Conservation (phyloP, 805 yeast genomes). For the Monosporozyma aquatica region DNA sequence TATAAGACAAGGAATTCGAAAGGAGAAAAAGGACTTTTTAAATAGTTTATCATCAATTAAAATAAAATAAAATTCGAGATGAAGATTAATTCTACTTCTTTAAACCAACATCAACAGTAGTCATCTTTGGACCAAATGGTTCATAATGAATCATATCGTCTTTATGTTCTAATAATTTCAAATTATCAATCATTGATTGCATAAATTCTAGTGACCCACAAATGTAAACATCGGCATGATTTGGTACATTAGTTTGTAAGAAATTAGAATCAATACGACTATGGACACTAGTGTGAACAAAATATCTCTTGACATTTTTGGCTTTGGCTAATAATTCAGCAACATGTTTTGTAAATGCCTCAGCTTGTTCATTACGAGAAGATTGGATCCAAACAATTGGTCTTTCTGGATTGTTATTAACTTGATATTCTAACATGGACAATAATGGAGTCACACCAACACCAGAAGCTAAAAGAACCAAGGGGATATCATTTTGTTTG, state of each 20-base stretch:
- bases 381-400: slow-evolving; percentile 29
- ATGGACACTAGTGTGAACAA: slow-evolving; percentile 18
- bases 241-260: slow-evolving; percentile 19
- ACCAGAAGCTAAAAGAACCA: slow-evolving; percentile 48
- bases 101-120: slow-evolving; percentile 17
- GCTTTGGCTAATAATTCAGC: slow-evolving; percentile 15
- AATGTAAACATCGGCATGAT: slow-evolving; percentile 26
- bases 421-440: slow-evolving; percentile 38
- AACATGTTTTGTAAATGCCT: slow-evolving; percentile 22
- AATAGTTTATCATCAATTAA: background rate
- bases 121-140: slow-evolving; percentile 31
- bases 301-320: slow-evolving; percentile 10
- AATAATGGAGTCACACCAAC: slow-evolving; percentile 61
- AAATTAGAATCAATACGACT: slow-evolving; percentile 21
- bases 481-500: slow-evolving; percentile 28
- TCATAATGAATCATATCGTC: slow-evolving; percentile 26
- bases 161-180: slow-evolving; percentile 16
- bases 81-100: slow-evolving; percentile 1
- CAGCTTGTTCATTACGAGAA: slow-evolving; percentile 15
- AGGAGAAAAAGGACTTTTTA: background rate
- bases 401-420: slow-evolving; percentile 20
- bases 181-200: slow-evolving; percentile 19
- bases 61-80: background rate
- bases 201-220: slow-evolving; percentile 28
- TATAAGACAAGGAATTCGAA: background rate